A percentile compares a stretch with the other conserved stretches of the same genome.
phyloP scores from a whole-genome alignment of 164 flowering plant genomes.

The Umbellularia californica region DNA sequence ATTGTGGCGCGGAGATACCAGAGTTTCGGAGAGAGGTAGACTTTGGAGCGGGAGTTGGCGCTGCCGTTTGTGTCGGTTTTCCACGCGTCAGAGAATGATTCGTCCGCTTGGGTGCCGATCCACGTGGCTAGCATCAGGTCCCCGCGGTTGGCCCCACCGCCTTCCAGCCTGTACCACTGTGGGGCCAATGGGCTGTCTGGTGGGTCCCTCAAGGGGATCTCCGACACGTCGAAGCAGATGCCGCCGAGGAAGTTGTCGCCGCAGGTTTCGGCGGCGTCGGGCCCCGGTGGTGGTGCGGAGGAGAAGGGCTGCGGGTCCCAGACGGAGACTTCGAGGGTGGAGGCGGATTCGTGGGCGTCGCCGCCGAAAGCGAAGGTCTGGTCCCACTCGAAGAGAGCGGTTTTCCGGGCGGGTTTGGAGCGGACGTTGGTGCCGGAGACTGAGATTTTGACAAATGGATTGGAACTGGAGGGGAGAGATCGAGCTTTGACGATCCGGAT shows the following conservation, averaged over 20 bases:
- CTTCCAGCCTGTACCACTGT: slow-evolving; percentile 90
- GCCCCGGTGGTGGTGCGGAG: neutral
- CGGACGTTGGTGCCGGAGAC: slow-evolving; percentile 33
- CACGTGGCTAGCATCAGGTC: slow-evolving; percentile 93
- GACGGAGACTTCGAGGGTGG: slow-evolving; percentile 59
- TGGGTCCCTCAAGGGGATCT: slow-evolving; percentile 76
- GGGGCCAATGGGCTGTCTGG: slow-evolving; percentile 93
- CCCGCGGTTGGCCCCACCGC: slow-evolving; percentile 52
- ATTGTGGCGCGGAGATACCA: slow-evolving; percentile 79
- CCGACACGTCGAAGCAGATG: slow-evolving; percentile 67
- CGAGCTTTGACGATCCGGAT: slow-evolving; percentile 75
- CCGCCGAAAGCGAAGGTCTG: slow-evolving; percentile 77
- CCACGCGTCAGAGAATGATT: slow-evolving; percentile 85
- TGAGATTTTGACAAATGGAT: slow-evolving; percentile 53
- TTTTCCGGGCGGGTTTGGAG: slow-evolving; percentile 53
- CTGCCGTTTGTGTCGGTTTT: slow-evolving; percentile 60
- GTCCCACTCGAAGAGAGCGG: slow-evolving; percentile 72
- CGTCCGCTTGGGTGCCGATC: slow-evolving; percentile 94
- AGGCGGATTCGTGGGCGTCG: slow-evolving; percentile 46
- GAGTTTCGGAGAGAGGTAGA: slow-evolving; percentile 80
- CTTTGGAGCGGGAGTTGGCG: slow-evolving; percentile 42
- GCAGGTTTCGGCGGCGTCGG: slow-evolving; percentile 8
- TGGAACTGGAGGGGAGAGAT: slow-evolving; percentile 44
- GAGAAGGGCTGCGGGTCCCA: slow-evolving; percentile 40
- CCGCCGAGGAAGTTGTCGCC: slow-evolving; percentile 66